These are phyloP conservation scores for Nannochloropsis salina DNA, from an alignment of 108 stramenopile genomes.

Conservation along the genomic window DNA sequence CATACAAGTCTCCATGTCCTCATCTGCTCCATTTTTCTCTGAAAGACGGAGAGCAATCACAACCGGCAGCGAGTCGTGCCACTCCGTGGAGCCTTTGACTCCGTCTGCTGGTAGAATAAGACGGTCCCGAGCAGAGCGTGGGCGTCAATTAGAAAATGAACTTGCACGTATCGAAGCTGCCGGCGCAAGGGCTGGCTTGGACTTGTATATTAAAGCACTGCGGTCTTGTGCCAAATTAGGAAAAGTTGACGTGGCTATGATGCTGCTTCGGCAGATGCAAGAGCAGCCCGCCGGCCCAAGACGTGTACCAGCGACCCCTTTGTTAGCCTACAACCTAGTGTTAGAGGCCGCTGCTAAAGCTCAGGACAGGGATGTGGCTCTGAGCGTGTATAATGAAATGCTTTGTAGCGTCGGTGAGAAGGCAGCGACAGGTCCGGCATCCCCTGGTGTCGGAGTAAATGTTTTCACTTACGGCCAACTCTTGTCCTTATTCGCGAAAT, in stretches of 20 bases:
- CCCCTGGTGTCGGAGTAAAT: not conserved
- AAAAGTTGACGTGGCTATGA: not conserved
- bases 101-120: not conserved
- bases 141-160: not conserved
- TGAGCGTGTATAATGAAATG: not conserved
- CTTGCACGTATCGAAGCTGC: not conserved
- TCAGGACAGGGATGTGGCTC: not conserved
- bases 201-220: not conserved
- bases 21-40: too few relatives aligned
- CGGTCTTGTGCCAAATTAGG: not conserved
- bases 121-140: not conserved
- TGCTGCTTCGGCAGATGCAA: slow-evolving; percentile 10
- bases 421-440: not conserved
- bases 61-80: too few relatives aligned
- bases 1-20: too few relatives aligned
- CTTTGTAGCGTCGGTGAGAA: not conserved
- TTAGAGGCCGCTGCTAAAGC: not conserved
- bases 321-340: not conserved
- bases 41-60: too few relatives aligned
- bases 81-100: not conserved
- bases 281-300: not conserved
- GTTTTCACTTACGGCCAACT: not conserved
- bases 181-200: not conserved
- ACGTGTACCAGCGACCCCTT: too few relatives aligned
- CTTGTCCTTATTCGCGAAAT: not conserved